Evolutionary conservation across 2,329 filamentous ascomycete genomes (phyloP).

Genomic region (Remersonia thermophila): DNA sequence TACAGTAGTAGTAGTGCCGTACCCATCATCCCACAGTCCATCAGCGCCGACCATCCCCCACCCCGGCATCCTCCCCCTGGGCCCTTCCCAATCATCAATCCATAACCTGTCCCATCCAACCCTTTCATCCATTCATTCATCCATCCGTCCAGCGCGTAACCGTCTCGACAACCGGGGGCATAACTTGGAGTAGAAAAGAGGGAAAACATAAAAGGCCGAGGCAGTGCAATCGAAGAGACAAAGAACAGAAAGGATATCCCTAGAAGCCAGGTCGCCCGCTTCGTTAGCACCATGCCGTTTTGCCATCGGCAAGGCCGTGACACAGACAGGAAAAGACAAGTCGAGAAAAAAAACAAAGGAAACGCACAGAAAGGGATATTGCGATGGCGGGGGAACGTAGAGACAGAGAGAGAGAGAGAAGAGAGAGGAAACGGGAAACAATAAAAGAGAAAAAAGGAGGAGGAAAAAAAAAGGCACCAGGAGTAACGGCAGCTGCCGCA

Average conservation of each 20-base stretch:
- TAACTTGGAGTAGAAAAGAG: constrained; percentile 1
- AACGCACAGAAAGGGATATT: background rate
- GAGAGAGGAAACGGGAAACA: constrained; percentile 1
- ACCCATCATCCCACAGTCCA: constrained; percentile 1
- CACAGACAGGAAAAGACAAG: background rate
- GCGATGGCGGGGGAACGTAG: constrained; percentile 1
- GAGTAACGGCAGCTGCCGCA: background rate
- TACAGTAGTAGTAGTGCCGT: no score
- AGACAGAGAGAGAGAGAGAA: constrained; percentile 10
- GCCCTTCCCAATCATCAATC: background rate
- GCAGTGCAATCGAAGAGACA: constrained; percentile 6
- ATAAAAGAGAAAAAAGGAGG: constrained; percentile 1
- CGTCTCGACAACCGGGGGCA: background rate
- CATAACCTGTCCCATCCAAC: constrained; percentile 3
- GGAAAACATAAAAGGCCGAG: constrained; percentile 12
- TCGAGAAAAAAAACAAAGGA: constrained; percentile 5
- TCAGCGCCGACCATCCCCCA: background rate
- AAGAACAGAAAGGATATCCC: constrained; percentile 11
- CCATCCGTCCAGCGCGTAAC: constrained; percentile 2
- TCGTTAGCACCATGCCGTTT: constrained; percentile 7
- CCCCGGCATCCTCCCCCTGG: no score
- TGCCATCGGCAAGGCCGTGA: constrained; percentile 7
- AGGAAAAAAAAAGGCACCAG: constrained; percentile 1
- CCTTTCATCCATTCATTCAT: no score
- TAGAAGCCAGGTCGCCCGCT: constrained; percentile 8